Evolutionary conservation across 768 basidiomycete species (phyloP), one percentile per base, ranked within the genome.

Genomic region (Pisolithus albus): DNA sequence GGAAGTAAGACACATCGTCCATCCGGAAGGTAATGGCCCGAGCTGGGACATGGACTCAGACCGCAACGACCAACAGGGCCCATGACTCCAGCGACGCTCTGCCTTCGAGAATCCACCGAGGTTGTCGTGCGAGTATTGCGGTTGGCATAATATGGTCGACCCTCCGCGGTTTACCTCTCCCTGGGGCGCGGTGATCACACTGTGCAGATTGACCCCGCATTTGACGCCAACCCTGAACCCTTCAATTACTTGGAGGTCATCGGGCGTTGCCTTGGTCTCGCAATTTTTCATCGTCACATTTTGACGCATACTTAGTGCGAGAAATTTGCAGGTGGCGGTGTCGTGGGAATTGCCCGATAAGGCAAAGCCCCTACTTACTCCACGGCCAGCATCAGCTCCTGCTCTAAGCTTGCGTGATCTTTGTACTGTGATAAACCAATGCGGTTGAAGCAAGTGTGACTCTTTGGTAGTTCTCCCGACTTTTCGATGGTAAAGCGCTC

Each of bases 221-320:
- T 93, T 32, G 91, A 90, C 40, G 92, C 98, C 60, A 99, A 99
- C 69, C 96, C 96, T 0, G 96, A 99, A 71, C 96, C 98, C 71
- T 72, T 99, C 66, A 98, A 98, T 74, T 99, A 98, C 75, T 98
- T 98, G 87, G 96, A 98, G 74, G 98, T 99, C 71, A 98, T 98
- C 58, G 96, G 96, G 8, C 84, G 96, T 34, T 91, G 88, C 63
- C 76, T 98, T 50, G 93, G 94, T 49, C 79, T 98, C 40, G 94
- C 91, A 57, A 98, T 99, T 67, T 98, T 99, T 84, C 96, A 99
- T 66, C 85, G 96, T 51, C 89, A 96, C 9, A 98, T 98, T 85
- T 99, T 57, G 96, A 99, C 59, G 95, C 93, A 36, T 98, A 98
- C 78, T 99, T 99, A 96, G 97, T 59, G 93, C n/a, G n/a, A n/a